Evolutionary conservation across 2,329 filamentous ascomycete genomes (phyloP), one percentile per base, ranked within the genome.

Genomic region (Chaetothyriales sp.): DNA sequence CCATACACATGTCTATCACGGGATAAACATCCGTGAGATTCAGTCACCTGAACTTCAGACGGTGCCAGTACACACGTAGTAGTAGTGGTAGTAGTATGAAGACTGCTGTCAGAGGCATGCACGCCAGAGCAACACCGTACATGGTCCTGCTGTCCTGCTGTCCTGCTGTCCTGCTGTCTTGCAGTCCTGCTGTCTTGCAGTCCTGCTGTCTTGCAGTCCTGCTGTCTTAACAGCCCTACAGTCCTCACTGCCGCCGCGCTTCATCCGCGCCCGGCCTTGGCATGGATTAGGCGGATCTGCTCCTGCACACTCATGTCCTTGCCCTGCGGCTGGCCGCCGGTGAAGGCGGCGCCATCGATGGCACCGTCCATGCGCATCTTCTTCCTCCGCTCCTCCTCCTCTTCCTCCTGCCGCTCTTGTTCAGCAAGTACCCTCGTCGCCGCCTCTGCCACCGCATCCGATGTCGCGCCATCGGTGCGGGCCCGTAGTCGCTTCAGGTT

Each of bases 401-500:
- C 85, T 65, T 94, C 89, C 58, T 80, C 70, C 50, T 80, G 70
- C 63, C 86, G 85, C 65, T 94, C 89, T 58, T 82, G 78, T 6
- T 87, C 81, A 3, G 82, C 77, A 33, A 88, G 68, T 1, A 80
- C 74, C 58, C 83, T 75, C 4, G 63, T 56, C 20, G 66, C 64
- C 15, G 62, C 62, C 13, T 60, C 61, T 9, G 62, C 61, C 44
- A 66, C 48, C 10, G 55, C 54, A 50, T 61, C 60, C 4, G 50
- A 52, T 6, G 67, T 70, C 60, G 95, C 89, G 60, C 95, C 95
- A 62, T 95, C 90, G 58, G 78, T 84, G 46, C 90, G 80, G 86
- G 59, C 86, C 89, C 20, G 89, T 49, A 97, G 75, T n/a, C 90
- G 83, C 73, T 97, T 97, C 57, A 97, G 77, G 65, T 97, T 95